A percentile compares a stretch with the other conserved stretches of the same genome.
Conservation (phyloP, 371 early-diverging fungal genomes). For the Vavraia culicis region DNA sequence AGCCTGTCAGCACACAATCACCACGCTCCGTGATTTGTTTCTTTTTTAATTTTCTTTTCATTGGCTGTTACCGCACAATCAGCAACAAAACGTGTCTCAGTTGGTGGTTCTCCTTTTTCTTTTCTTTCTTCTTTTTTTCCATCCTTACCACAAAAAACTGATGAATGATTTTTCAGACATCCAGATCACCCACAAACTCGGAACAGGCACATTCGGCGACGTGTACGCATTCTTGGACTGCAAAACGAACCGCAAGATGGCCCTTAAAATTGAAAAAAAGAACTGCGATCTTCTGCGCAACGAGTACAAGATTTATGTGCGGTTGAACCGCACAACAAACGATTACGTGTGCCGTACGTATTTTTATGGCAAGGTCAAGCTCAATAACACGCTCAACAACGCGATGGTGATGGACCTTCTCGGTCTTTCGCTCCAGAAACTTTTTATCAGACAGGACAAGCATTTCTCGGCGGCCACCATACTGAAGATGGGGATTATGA, state of each 20-base stretch:
- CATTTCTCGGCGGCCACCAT: slow-evolving; percentile 92
- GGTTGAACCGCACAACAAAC: slow-evolving; percentile 38
- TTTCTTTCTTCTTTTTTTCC: slow-evolving; percentile 16
- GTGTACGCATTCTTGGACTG: slow-evolving; percentile 61
- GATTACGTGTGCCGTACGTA: slow-evolving; percentile 42
- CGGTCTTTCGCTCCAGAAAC: slow-evolving; percentile 85
- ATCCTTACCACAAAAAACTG: slow-evolving; percentile 20
- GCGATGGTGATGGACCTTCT: slow-evolving; percentile 80
- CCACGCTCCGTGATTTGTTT: too few relatives aligned
- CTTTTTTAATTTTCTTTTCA: too few relatives aligned
- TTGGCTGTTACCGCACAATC: too few relatives aligned
- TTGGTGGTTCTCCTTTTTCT: slow-evolving; percentile 6
- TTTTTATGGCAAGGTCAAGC: slow-evolving; percentile 43
- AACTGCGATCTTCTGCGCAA: slow-evolving; percentile 44
- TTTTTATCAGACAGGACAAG: slow-evolving; percentile 85
- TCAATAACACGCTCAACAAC: slow-evolving; percentile 35
- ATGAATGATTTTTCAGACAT: slow-evolving; percentile 69
- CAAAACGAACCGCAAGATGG: slow-evolving; percentile 42
- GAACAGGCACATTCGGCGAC: slow-evolving; percentile 93
- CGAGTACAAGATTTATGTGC: slow-evolving; percentile 46
- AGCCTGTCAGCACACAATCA: too few relatives aligned
- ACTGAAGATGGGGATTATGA: slow-evolving; percentile 76
- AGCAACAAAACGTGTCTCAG: background rate
- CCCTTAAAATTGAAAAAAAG: slow-evolving; percentile 49
- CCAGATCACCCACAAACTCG: slow-evolving; percentile 83